Percentiles rank a stretch among this genome's conserved stretches.
phyloP scores from a whole-genome alignment of 2,329 filamentous ascomycete genomes.

The Microcyclosporella mali region DNA sequence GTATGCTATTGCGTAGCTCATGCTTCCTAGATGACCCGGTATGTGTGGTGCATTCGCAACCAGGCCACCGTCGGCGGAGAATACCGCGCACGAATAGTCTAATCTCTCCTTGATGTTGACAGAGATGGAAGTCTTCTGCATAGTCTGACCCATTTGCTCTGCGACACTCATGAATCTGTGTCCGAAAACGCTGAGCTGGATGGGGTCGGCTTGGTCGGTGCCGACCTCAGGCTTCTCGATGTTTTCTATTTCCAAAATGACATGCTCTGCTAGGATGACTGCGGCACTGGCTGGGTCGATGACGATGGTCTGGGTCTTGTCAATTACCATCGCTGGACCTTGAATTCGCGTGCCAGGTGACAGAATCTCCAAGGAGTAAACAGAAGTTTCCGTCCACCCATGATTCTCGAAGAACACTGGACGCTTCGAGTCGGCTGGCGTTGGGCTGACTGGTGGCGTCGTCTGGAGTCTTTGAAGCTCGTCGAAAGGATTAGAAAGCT shows the following conservation, averaged over 20 bases:
- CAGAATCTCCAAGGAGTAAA: conserved; percentile 24
- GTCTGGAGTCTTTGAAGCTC: conserved; percentile 65
- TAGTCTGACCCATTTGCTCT: conserved; percentile 53
- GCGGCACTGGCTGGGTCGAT: conserved; percentile 35
- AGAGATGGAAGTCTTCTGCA: conserved; percentile 51
- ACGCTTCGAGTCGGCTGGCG: conserved; percentile 59
- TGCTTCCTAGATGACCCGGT: conserved; percentile 40
- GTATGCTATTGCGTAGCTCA: conserved; percentile 38
- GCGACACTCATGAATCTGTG: conserved; percentile 56
- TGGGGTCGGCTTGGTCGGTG: conserved; percentile 52
- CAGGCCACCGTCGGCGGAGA: conserved; percentile 37
- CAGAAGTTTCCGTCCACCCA: conserved; percentile 20
- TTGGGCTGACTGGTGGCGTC: conserved; percentile 48
- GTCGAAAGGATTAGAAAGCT: conserved; percentile 74
- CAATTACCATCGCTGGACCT: conserved; percentile 32
- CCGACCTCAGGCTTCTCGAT: conserved; percentile 39
- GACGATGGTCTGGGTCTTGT: conserved; percentile 45
- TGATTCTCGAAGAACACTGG: conserved; percentile 74
- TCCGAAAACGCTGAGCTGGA: conserved; percentile 50
- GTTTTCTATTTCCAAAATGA: conserved; percentile 44
- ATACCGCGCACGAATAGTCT: conserved; percentile 42
- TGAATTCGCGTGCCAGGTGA: conserved; percentile 18
- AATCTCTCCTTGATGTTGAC: conserved; percentile 43
- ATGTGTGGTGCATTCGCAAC: conserved; percentile 41
- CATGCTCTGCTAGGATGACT: conserved; percentile 33